Evolutionary conservation across 148 eudicot species (phyloP).

Genomic region (Rhododendron williamsianum): DNA sequence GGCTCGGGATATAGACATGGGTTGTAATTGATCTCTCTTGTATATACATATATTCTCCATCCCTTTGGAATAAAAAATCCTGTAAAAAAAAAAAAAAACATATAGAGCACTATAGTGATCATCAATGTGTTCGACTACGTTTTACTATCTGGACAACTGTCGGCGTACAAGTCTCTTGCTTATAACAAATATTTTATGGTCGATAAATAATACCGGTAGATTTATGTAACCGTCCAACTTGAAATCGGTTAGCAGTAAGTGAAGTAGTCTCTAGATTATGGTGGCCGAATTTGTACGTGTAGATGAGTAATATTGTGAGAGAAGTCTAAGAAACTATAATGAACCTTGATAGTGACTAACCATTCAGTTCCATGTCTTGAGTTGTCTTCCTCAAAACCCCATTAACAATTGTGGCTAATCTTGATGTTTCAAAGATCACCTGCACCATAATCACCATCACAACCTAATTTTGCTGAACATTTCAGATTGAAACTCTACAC

Average conservation of each 20-base stretch:
- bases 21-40: conserved; percentile 88
- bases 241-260: background rate
- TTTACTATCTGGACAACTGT: no score
- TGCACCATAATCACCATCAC: conserved; percentile 22
- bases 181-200: background rate
- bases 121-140: background rate
- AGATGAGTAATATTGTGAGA: background rate
- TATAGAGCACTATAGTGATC: background rate
- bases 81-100: conserved; percentile 25
- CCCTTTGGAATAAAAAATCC: conserved; percentile 83
- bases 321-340: background rate
- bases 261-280: background rate
- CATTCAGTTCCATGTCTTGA: conserved; percentile 89
- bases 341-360: conserved; percentile 29
- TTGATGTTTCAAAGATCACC: conserved; percentile 94
- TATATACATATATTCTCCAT: conserved; percentile 96
- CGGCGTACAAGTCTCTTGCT: background rate
- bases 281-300: background rate
- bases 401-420: conserved; percentile 94
- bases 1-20: conserved; percentile 79
- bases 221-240: background rate
- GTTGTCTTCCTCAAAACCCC: conserved; percentile 96
- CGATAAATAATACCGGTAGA: background rate
- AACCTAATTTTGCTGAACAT: background rate
- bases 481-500: background rate